Base-by-base conservation (phyloP, 768 basidiomycete species). In the Kockovaella imperatae region DNA sequence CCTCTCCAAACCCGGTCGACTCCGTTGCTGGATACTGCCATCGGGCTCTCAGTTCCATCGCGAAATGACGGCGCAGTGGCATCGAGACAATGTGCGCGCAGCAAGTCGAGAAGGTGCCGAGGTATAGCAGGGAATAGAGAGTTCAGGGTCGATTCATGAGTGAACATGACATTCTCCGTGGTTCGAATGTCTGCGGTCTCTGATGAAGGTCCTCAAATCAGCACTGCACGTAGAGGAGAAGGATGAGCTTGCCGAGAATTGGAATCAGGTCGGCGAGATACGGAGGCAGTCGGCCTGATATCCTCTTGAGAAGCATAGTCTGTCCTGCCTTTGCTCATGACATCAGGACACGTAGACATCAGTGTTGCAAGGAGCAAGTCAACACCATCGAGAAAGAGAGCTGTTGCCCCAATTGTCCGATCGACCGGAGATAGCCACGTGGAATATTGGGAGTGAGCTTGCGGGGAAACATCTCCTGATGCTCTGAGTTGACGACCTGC, bases 231-330 rank as follows among this genome's bases (percentile, higher is more conserved):
- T 15, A 25, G 17, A 14, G 25, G 20, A 34, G 36, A 36, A 3
- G 35, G 38, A 41, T 13, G 3, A 7, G 57, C 54, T 20, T 23
- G 60, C 61, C 64, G 14, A 66, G 48, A 17, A 48, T 30, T 1
- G 58, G 56, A 18, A 66, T 42, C 5, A 57, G 52, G 2, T 21
- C 28, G 15, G 53, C 48, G n/a, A 60, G 51, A 15, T 58, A 31
- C 0, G 45, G 17, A n/a, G 57, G 60, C 11, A 66, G 21, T 0
- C 32, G 32, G 3, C 39, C 23, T 3, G 42, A 24, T 11, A 66
- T 36, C 7, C 64, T 51, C 41, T 66, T 66, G 29, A 66, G 57
- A 6, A 66, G 50, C 64, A 66, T 66, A n/a, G n/a, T n/a, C n/a
- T n/a, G n/a, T n/a, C n/a, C n/a, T n/a, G n/a, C n/a, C n/a, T n/a